Conservation (phyloP, 768 basidiomycete species). For the Astraeus odoratus region DNA sequence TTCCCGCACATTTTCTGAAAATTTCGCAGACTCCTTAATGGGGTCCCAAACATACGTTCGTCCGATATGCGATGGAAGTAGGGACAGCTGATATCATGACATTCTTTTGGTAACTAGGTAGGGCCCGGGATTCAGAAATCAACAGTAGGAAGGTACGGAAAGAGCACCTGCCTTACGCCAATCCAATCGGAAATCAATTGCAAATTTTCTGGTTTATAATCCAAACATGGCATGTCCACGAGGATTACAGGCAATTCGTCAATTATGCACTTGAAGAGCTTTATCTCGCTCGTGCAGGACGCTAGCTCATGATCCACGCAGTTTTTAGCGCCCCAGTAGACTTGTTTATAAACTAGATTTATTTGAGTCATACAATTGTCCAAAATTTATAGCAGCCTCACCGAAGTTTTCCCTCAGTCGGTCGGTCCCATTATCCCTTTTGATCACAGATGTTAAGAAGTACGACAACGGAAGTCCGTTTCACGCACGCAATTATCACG, state of each 20-base stretch:
- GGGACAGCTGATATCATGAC: conserved; percentile 24
- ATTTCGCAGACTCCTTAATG: conserved; percentile 27
- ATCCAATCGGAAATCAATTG: conserved; percentile 33
- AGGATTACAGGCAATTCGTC: conserved; percentile 30
- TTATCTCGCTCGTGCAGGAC: conserved; percentile 9
- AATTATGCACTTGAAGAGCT: neutral
- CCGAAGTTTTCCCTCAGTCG: conserved; percentile 19
- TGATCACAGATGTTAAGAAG: neutral
- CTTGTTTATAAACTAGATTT: conserved; percentile 7
- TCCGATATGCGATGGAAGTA: conserved; percentile 37
- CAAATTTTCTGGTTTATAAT: conserved; percentile 41
- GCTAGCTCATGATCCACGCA: conserved; percentile 6
- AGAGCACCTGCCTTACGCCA: neutral
- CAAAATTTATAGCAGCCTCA: neutral
- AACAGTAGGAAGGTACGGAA: neutral
- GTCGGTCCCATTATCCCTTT: conserved; percentile 16
- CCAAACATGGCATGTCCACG: conserved; percentile 51
- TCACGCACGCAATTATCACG: conserved; percentile 12
- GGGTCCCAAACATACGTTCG: conserved; percentile 29
- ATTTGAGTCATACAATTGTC: no score
- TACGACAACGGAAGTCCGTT: no score
- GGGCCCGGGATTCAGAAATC: neutral
- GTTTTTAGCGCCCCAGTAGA: neutral
- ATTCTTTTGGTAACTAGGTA: conserved; percentile 4
- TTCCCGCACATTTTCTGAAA: conserved; percentile 25